Base-by-base conservation (phyloP, 2,329 filamentous ascomycete species). In the Colletotrichum ledebouriae region DNA sequence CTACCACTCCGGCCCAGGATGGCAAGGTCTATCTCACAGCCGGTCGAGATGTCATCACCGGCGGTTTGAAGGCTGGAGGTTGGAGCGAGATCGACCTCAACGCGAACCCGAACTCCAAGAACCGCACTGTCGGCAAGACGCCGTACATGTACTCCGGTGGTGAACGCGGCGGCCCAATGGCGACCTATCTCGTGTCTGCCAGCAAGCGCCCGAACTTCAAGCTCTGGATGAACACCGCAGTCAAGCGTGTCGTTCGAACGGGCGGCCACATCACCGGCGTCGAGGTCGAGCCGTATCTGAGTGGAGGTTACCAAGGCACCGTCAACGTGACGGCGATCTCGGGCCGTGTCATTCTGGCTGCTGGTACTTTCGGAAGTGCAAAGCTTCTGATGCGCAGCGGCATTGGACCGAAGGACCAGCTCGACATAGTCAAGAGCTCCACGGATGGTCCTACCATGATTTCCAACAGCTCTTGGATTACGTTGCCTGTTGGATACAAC, bases 331-430 rank as follows among this genome's bases (percentile, higher is more conserved):
- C 89, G 22, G 73, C 83, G 4, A 77, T 79, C 42, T 86, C 84
- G 12, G 91, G 91, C 10, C 86, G 89, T 59, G 90, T 93, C 50
- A 86, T 93, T 72, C 80, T 93, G 37, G 86, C 91, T 17, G 87
- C 89, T 1, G 91, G 91, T 55, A 82, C 90, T 1, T 92, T 93
- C 70, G 89, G 89, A n/a, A 89, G 89, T 2, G 83, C 90, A 13
- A 91, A 91, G 78, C 81, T 94, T 55, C 84, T 93, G 2, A 83
- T 92, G 78, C 85, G 90, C 73, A 90, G 87, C 56, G 83, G 91
- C 72, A 93, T 92, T 71, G 91, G 90, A 4, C 89, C 89, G 22
- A 77, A 79, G 79, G 83, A 87, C 81, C 81, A 92, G 74, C 81
- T 90, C 25, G 75, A 81, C 20, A 75, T 87, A 12, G 86, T 89